These are phyloP conservation scores for Tillandsia leiboldiana DNA, from an alignment of 176 grass and related monocot genomes.

Conservation along the genomic window DNA sequence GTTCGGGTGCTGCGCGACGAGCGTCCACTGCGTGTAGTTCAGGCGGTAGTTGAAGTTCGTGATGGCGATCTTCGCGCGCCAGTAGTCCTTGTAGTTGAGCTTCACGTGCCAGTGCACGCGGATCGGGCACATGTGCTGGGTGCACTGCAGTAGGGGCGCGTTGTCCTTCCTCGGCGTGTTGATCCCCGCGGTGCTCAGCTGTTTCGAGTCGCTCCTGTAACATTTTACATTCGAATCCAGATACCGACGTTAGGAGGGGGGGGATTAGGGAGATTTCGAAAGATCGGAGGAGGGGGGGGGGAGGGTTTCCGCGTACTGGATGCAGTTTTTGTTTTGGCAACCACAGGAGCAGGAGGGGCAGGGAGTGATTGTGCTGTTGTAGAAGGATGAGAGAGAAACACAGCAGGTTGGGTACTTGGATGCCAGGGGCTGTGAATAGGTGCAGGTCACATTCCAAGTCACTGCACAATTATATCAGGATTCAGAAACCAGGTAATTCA, in stretches of 20 bases:
- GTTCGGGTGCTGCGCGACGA: conserved; percentile 76
- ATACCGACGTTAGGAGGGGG: neutral
- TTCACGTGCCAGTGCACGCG: conserved; percentile 92
- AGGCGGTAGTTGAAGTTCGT: conserved; percentile 84
- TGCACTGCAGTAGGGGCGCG: conserved; percentile 67
- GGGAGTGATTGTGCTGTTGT: conserved; percentile 75
- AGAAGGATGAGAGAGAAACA: conserved; percentile 93
- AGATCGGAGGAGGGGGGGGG: neutral
- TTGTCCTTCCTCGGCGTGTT: conserved; percentile 80
- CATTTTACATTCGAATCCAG: neutral
- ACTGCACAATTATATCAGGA: conserved; percentile 29
- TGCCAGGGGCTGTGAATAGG: conserved; percentile 66
- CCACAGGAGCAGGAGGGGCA: conserved; percentile 72
- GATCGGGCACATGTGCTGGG: conserved; percentile 78
- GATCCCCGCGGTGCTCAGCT: conserved; percentile 31
- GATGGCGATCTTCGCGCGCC: conserved; percentile 80
- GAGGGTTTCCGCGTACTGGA: conserved; percentile 21
- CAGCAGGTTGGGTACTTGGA: conserved; percentile 68
- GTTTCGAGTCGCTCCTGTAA: conserved; percentile 46
- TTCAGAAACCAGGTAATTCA: neutral
- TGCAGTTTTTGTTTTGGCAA: conserved; percentile 74
- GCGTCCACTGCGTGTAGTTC: conserved; percentile 97
- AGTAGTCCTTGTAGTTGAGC: conserved; percentile 97
- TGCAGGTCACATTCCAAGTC: conserved; percentile 85
- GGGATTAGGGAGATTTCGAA: too few relatives aligned